A percentile compares a stretch with the other conserved stretches of the same genome.
These are phyloP conservation scores for Euphorbia tirucalli DNA, from an alignment of 345 rosid species.

Conservation along the genomic window DNA sequence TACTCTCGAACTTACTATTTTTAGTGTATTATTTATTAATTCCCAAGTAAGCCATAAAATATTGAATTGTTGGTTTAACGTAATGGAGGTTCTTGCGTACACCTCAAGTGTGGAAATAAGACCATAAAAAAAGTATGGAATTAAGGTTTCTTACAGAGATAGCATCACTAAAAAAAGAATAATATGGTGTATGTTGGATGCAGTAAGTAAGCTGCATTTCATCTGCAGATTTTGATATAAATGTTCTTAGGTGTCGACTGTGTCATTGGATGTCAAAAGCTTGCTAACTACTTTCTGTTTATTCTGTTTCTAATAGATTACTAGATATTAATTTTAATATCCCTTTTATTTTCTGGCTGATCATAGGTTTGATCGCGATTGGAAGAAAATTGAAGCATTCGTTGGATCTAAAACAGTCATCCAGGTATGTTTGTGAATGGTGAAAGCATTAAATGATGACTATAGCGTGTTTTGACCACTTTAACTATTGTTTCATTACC, in stretches of 20 bases:
- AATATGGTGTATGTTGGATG: background rate
- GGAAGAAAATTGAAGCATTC: constrained; percentile 99
- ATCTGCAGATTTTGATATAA: background rate
- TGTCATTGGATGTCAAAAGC: background rate
- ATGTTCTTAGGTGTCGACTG: background rate
- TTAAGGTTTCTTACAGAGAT: background rate
- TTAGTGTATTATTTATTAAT: background rate
- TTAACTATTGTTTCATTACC: background rate
- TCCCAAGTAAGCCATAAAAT: background rate
- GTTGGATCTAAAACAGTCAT: constrained; percentile 91
- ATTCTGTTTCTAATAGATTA: background rate
- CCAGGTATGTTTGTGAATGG: constrained; percentile 48
- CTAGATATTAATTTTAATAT: background rate
- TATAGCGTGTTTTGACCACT: background rate
- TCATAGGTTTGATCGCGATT: constrained; percentile 85
- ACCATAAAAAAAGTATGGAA: too few species aligned
- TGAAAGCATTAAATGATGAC: background rate
- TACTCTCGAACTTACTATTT: background rate
- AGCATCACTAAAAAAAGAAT: background rate
- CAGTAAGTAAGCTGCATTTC: background rate
- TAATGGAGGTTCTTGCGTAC: background rate
- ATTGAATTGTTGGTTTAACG: background rate
- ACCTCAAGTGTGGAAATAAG: too few species aligned
- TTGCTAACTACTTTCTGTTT: background rate
- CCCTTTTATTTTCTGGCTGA: constrained; percentile 3